phyloP scores from a whole-genome alignment of 192 early-diverging fungal species.

The Podila minutissima region DNA sequence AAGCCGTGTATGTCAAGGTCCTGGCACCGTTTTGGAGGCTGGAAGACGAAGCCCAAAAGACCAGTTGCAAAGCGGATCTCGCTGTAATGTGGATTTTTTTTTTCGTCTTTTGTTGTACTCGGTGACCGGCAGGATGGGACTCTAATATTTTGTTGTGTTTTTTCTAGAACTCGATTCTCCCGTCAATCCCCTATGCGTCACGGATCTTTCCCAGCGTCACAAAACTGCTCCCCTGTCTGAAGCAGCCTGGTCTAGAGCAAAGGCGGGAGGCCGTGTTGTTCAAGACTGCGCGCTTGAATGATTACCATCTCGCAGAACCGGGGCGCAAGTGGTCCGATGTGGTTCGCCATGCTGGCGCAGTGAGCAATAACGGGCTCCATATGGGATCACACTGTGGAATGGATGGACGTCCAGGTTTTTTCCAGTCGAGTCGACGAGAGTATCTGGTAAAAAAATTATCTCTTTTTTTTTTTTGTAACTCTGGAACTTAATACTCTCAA shows the following conservation, averaged over 20 bases:
- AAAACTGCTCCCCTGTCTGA: slow-evolving; percentile 21
- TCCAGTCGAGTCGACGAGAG: slow-evolving; percentile 31
- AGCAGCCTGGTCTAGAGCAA: slow-evolving; percentile 37
- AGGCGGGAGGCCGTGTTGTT: slow-evolving; percentile 34
- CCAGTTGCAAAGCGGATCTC: slow-evolving; percentile 34
- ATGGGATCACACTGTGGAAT: slow-evolving; percentile 17
- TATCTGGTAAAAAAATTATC: slow-evolving; percentile 26
- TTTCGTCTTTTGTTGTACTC: background rate
- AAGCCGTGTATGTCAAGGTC: slow-evolving; percentile 44
- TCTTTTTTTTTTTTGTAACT: background rate
- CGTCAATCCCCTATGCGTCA: slow-evolving; percentile 29
- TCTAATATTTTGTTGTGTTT: background rate
- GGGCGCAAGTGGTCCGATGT: slow-evolving; percentile 40
- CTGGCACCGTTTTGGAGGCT: slow-evolving; percentile 48
- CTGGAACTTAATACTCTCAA: background rate
- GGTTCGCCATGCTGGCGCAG: slow-evolving; percentile 18
- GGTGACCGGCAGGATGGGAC: background rate
- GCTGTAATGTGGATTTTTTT: slow-evolving; percentile 14
- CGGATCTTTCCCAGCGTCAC: slow-evolving; percentile 30
- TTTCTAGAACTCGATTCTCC: slow-evolving; percentile 20
- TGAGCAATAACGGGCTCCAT: slow-evolving; percentile 1
- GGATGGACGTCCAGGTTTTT: slow-evolving; percentile 41
- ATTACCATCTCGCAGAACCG: slow-evolving; percentile 41
- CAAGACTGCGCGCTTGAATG: slow-evolving; percentile 13
- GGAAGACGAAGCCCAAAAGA: slow-evolving; percentile 34